Percentiles rank a stretch among this genome's conserved stretches.
phyloP scores from a whole-genome alignment of 129 eudicot genomes.

The Flaveria bidentis region DNA sequence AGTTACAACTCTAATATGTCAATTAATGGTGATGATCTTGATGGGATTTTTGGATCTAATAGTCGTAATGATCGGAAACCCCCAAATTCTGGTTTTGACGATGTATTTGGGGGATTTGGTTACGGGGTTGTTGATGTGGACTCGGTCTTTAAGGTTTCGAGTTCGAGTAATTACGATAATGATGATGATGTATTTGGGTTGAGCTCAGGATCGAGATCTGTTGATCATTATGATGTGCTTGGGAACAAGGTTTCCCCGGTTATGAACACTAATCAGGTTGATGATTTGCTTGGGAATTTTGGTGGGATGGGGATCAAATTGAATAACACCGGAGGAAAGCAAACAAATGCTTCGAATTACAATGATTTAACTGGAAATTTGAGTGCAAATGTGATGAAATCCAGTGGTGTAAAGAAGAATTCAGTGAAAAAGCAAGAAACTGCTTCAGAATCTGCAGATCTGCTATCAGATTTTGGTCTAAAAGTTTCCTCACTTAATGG shows the following conservation, averaged over 20 bases:
- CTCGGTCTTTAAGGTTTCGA: conserved; percentile 39
- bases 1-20: background rate
- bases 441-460: conserved; percentile 49
- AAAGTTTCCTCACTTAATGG: conserved; percentile 37
- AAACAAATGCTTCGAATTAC: conserved; percentile 27
- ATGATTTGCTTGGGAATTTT: conserved; percentile 61
- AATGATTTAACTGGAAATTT: conserved; percentile 52
- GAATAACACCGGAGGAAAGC: background rate
- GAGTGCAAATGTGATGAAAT: conserved; percentile 19
- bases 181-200: conserved; percentile 62
- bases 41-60: conserved; percentile 50
- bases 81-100: conserved; percentile 36
- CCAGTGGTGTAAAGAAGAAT: conserved; percentile 24
- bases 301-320: conserved; percentile 39
- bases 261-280: conserved; percentile 36
- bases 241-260: conserved; percentile 25
- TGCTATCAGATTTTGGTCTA: conserved; percentile 73
- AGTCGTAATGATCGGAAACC: conserved; percentile 22
- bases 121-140: background rate
- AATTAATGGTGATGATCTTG: conserved; percentile 51
- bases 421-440: conserved; percentile 26
- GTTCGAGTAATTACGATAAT: conserved; percentile 27
- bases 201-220: conserved; percentile 22
- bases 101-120: conserved; percentile 43
- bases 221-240: conserved; percentile 43